phyloP scores from a whole-genome alignment of 2,329 filamentous ascomycete species.

The Emergomyces orientalis region DNA sequence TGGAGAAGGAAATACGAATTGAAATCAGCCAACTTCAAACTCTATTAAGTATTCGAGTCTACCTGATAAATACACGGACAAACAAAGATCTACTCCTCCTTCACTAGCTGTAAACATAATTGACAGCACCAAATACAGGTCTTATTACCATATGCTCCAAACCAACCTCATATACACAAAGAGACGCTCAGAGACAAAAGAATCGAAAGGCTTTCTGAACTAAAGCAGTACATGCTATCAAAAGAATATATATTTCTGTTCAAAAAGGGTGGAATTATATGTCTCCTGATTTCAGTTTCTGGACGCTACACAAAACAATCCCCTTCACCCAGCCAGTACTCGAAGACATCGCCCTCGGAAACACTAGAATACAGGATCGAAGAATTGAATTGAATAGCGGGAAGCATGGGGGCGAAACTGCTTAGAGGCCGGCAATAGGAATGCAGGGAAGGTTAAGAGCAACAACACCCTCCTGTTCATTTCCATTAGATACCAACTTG shows the following conservation, averaged over 20 bases:
- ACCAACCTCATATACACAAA: conserved; percentile 10
- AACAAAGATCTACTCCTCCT: not conserved
- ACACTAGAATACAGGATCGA: not conserved
- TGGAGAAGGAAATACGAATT: not conserved
- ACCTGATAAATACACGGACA: not conserved
- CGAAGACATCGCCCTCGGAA: not conserved
- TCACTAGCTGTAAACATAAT: not conserved
- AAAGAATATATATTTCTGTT: conserved; percentile 2
- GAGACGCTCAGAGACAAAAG: conserved; percentile 6
- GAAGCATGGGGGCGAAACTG: conserved; percentile 2
- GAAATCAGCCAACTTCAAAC: not conserved
- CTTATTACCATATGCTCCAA: conserved; percentile 7
- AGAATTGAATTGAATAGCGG: not conserved
- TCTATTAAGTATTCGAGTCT: conserved; percentile 2
- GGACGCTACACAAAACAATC: not conserved
- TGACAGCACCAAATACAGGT: conserved; percentile 2
- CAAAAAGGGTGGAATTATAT: not conserved
- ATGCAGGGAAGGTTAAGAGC: conserved; percentile 32
- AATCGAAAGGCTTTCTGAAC: conserved; percentile 3
- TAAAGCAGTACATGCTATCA: not conserved
- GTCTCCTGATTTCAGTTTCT: not conserved
- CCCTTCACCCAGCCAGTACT: not conserved
- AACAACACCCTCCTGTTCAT: conserved; percentile 25
- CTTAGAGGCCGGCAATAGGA: conserved; percentile 33
- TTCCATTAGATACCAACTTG: conserved; percentile 8